Evolutionary conservation across 75 land plant genomes (phyloP).

Genomic region (Sequoiadendron giganteum): DNA sequence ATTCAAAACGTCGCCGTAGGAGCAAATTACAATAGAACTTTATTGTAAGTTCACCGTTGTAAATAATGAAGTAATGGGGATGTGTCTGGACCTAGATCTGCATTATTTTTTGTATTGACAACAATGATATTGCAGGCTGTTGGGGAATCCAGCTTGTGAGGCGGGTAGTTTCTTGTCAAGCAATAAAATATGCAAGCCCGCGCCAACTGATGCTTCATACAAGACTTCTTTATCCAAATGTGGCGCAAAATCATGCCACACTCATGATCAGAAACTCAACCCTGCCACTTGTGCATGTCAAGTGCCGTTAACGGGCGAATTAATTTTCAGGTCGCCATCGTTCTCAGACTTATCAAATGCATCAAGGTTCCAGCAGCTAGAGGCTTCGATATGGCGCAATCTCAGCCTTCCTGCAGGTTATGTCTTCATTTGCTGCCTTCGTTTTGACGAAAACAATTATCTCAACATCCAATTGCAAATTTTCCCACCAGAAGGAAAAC

Average conservation of each 20-base stretch:
- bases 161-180: conserved; percentile 13
- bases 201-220: conserved; percentile 23
- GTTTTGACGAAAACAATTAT: conserved; percentile 52
- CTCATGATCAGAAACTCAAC: conserved; percentile 40
- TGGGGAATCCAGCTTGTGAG: conserved; percentile 62
- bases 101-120: not conserved
- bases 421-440: conserved; percentile 45
- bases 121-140: conserved; percentile 32
- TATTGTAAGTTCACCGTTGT: conserved; percentile 32
- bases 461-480: conserved; percentile 53
- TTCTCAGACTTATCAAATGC: conserved; percentile 48
- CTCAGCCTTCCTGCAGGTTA: conserved; percentile 48
- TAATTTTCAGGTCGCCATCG: conserved; percentile 50
- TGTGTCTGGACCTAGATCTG: not conserved
- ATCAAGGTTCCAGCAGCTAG: conserved; percentile 41
- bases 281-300: conserved; percentile 67
- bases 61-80: not conserved
- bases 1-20: conserved; percentile 26
- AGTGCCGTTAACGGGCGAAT: conserved; percentile 54
- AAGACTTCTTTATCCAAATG: conserved; percentile 61
- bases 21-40: conserved; percentile 20
- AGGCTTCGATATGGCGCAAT: conserved; percentile 44
- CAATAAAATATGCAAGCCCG: conserved; percentile 41
- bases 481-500: conserved; percentile 45
- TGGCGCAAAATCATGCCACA: conserved; percentile 32